Percentiles rank a stretch among this genome's conserved stretches.
phyloP scores from a whole-genome alignment of 2,329 filamentous ascomycete species.

The Aspergillus sp. region DNA sequence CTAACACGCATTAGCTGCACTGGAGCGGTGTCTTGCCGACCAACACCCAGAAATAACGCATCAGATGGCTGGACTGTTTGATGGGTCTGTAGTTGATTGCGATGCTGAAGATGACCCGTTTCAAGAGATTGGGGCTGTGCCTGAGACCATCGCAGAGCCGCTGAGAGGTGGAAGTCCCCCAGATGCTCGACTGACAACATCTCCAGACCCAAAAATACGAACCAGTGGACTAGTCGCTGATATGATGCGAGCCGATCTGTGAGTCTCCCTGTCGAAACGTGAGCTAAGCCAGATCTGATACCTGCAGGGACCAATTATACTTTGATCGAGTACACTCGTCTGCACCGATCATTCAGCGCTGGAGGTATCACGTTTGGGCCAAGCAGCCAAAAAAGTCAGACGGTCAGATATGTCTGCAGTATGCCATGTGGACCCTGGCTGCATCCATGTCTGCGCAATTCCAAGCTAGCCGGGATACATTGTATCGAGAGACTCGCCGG shows the following conservation, averaged over 20 bases:
- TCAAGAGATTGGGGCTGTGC: slow-evolving; percentile 3
- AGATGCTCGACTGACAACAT: slow-evolving; percentile 8
- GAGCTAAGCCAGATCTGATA: neutral
- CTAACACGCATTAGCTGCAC: slow-evolving; percentile 17
- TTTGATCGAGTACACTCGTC: slow-evolving; percentile 30
- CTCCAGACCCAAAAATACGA: slow-evolving; percentile 6
- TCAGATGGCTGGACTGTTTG: slow-evolving; percentile 13
- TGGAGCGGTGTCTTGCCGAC: slow-evolving; percentile 26
- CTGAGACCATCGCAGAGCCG: slow-evolving; percentile 1
- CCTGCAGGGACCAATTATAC: slow-evolving; percentile 26
- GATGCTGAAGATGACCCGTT: slow-evolving; percentile 17
- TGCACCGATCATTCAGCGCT: slow-evolving; percentile 27
- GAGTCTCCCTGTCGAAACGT: neutral
- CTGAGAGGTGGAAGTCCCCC: slow-evolving; percentile 1
- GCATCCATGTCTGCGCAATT: slow-evolving; percentile 32
- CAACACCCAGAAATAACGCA: slow-evolving; percentile 21
- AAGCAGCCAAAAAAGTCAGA: slow-evolving; percentile 14
- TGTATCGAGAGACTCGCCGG: slow-evolving; percentile 26
- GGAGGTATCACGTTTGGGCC: slow-evolving; percentile 27
- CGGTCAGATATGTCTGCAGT: slow-evolving; percentile 28
- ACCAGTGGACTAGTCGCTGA: slow-evolving; percentile 13
- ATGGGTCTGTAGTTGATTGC: slow-evolving; percentile 12
- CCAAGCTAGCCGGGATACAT: slow-evolving; percentile 20
- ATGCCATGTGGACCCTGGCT: slow-evolving; percentile 38
- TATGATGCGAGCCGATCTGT: slow-evolving; percentile 20